A percentile compares a stretch with the other conserved stretches of the same genome.
Conservation (phyloP, 805 yeast genomes). For the Candida boleticola region DNA sequence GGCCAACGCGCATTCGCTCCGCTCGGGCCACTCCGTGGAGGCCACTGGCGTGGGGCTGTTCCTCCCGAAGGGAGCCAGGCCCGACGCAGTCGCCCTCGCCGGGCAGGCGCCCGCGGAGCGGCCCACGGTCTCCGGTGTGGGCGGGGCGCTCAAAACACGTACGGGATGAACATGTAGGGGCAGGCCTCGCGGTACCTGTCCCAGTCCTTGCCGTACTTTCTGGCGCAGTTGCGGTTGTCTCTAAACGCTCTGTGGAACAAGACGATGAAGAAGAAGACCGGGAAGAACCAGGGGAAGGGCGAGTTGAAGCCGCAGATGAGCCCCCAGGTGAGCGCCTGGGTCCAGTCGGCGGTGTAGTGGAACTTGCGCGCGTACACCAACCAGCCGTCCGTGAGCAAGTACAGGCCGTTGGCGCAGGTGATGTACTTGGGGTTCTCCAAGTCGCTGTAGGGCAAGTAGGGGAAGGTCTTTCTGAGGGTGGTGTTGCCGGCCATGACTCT, state of each 20-base stretch:
- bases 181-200: slow-evolving; percentile 78
- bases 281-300: slow-evolving; percentile 95
- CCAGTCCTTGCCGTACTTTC: slow-evolving; percentile 95
- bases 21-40: too few relatives aligned
- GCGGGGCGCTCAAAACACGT: slow-evolving; percentile 62
- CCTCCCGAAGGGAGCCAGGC: too few relatives aligned
- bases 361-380: slow-evolving; percentile 88
- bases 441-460: slow-evolving; percentile 83
- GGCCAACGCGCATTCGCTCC: too few relatives aligned
- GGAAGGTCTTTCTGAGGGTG: slow-evolving; percentile 80
- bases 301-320: slow-evolving; percentile 84
- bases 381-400: slow-evolving; percentile 92
- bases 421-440: slow-evolving; percentile 83
- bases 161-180: slow-evolving; percentile 91
- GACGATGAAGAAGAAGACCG: slow-evolving; percentile 82
- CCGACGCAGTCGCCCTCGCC: too few relatives aligned
- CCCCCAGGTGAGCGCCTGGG: slow-evolving; percentile 89
- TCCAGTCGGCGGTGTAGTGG: slow-evolving; percentile 93
- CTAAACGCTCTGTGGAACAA: slow-evolving; percentile 85
- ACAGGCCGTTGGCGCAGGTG: slow-evolving; percentile 79
- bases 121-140: too few relatives aligned
- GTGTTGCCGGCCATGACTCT: slow-evolving; percentile 78
- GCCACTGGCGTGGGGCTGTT: too few relatives aligned
- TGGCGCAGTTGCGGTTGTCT: slow-evolving; percentile 80
- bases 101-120: too few relatives aligned